Percentiles rank a stretch among this genome's conserved stretches.
Conservation (phyloP, 2,329 filamentous ascomycete genomes). For the Trichoderma koningii region DNA sequence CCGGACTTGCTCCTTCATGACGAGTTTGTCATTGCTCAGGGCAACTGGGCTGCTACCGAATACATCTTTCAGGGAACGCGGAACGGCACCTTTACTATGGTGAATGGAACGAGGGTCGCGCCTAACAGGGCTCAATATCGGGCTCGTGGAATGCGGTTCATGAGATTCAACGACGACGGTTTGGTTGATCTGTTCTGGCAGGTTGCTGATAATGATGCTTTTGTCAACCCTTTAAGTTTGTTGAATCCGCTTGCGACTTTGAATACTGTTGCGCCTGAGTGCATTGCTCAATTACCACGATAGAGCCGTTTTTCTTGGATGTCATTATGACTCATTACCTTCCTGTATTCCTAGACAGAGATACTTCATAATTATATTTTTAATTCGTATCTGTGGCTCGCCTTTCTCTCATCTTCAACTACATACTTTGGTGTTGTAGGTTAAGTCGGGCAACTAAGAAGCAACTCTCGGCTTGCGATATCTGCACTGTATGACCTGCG, state of each 20-base stretch:
- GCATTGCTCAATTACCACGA: not conserved
- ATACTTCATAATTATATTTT: too few relatives aligned
- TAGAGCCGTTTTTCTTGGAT: not conserved
- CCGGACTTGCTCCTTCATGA: slow-evolving; percentile 9
- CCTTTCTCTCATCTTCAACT: too few relatives aligned
- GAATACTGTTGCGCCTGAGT: not conserved
- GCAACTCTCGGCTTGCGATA: too few relatives aligned
- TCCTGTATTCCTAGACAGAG: not conserved
- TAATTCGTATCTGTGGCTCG: too few relatives aligned
- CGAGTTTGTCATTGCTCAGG: slow-evolving; percentile 13
- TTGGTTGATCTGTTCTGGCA: slow-evolving; percentile 19
- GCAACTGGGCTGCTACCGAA: slow-evolving; percentile 18
- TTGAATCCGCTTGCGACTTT: not conserved
- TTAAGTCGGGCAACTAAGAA: not conserved
- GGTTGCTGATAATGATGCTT: slow-evolving; percentile 4
- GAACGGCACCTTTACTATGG: slow-evolving; percentile 5
- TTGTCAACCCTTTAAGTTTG: not conserved
- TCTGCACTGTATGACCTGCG: too few relatives aligned
- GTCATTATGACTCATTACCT: not conserved
- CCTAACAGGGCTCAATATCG: slow-evolving; percentile 6
- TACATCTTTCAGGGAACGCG: slow-evolving; percentile 14
- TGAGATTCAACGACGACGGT: slow-evolving; percentile 16
- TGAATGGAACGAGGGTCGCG: not conserved
- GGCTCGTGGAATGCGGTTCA: slow-evolving; percentile 1
- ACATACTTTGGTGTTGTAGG: not conserved